A percentile compares a stretch with the other conserved stretches of the same genome.
phyloP scores from a whole-genome alignment of 2,329 filamentous ascomycete species.

The Fusarium siculi region DNA sequence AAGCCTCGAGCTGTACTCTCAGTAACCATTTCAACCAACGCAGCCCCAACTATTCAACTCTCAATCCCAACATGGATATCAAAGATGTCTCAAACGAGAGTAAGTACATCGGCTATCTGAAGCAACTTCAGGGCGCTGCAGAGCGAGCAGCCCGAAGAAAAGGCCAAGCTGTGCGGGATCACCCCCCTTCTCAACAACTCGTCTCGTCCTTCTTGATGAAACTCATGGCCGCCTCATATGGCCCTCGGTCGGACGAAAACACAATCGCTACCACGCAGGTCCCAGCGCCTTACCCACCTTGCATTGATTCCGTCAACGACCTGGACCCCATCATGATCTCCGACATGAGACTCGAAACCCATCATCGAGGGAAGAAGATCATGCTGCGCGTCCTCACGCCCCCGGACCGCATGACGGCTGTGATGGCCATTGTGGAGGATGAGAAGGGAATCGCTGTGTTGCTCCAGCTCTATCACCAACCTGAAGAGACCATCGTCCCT shows the following conservation, averaged over 20 bases:
- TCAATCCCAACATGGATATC: neutral
- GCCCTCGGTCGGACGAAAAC: neutral
- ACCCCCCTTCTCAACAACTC: neutral
- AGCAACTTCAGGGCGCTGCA: neutral
- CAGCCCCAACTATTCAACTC: neutral
- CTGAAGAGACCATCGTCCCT: neutral
- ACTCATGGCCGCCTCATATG: neutral
- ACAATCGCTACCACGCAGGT: neutral
- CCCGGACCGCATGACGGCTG: neutral
- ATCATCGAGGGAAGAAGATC: neutral
- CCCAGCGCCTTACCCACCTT: neutral
- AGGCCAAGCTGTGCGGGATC: neutral
- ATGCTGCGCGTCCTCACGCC: neutral
- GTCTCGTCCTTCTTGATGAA: neutral
- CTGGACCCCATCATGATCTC: neutral
- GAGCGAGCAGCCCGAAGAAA: neutral
- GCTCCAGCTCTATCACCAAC: neutral
- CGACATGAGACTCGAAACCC: neutral
- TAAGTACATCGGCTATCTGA: neutral
- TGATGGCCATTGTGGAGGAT: neutral
- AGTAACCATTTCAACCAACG: neutral
- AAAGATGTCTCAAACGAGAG: conserved; percentile 1
- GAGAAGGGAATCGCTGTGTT: neutral
- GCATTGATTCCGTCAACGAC: neutral
- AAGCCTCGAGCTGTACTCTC: neutral